Conservation (phyloP, 768 basidiomycete species). For the Roridomyces roridus region DNA sequence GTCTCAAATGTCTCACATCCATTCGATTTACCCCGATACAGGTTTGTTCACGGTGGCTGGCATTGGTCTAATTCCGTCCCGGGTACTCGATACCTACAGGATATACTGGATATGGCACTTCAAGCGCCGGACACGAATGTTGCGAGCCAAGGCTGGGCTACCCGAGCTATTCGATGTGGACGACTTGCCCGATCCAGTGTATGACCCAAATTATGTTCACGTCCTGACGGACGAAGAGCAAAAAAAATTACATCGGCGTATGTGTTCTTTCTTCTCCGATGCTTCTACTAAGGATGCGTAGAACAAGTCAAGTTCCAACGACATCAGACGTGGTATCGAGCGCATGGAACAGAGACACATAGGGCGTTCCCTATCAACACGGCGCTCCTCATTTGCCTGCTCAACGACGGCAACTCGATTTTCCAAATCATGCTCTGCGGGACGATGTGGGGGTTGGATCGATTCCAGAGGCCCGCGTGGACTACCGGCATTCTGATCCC, state of each 20-base stretch:
- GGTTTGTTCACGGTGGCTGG: constrained; percentile 83
- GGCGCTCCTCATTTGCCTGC: constrained; percentile 74
- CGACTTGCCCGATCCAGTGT: constrained; percentile 80
- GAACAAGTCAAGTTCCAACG: constrained; percentile 74
- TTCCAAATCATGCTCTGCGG: constrained; percentile 82
- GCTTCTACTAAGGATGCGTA: constrained; percentile 29
- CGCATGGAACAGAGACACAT: constrained; percentile 85
- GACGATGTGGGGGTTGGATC: constrained; percentile 82
- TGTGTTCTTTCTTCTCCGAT: constrained; percentile 28
- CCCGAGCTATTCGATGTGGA: constrained; percentile 76
- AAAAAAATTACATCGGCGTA: constrained; percentile 67
- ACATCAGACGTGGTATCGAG: constrained; percentile 85
- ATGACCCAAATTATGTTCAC: constrained; percentile 73
- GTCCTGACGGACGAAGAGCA: constrained; percentile 73
- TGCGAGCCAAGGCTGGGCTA: constrained; percentile 67
- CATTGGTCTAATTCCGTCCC: constrained; percentile 79
- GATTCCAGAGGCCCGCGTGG: constrained; percentile 76
- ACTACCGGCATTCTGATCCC: constrained; percentile 75
- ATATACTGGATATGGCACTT: constrained; percentile 78
- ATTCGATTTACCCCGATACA: constrained; percentile 28
- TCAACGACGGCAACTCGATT: constrained; percentile 79
- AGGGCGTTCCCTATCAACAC: constrained; percentile 75
- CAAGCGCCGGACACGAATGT: constrained; percentile 62
- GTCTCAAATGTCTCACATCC: too few relatives aligned
- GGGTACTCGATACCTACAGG: constrained; percentile 79